Base-by-base conservation (phyloP, 768 basidiomycete species). In the Lactarius deliciosus region DNA sequence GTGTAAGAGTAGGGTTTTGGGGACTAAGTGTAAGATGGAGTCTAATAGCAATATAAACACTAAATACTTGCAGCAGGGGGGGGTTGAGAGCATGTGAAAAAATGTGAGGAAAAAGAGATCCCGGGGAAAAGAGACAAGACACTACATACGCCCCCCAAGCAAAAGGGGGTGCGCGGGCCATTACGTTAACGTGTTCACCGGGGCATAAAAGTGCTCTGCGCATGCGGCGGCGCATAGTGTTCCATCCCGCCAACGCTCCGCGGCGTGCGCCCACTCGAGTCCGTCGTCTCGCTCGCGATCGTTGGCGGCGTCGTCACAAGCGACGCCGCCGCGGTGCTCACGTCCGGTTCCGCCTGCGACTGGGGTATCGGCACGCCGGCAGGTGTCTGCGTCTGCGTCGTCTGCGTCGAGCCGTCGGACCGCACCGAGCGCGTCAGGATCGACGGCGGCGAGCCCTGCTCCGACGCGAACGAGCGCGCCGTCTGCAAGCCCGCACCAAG, bases 281-380 rank as follows among this genome's bases (percentile, higher is more conserved):
- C 86, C 20, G 86, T 86, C 38, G 72, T 82, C 28, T 84, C 83
- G 18, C 66, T 57, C 32, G 81, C 81, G 13, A 87, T 74, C 8
- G 87, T 88, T 57, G 83, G 81, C 50, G 90, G 81, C 20, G 84
- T 83, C 5, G 89, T 89, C 25, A 90, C 81, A 69, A 90, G 88
- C 64, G 89, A 90, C 65, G 81, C 81, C 3, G 84, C 81, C 15
- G 89, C 89, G 0, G 87, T 88, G 74, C 89, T 90, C 72, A 91
- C 81, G 73, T 87, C 87, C 0, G 18, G 83, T 83, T 56, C 30
- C 54, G 28, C 5, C 18, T 43, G 36, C 2, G 57, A 10, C 32
- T 22, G 28, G 1, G 64, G 54, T 2, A 61, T 61, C 18, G 60
- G 64, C 11, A 65, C 8, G 3, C 59, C 64, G 7, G 22, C 41